Percentiles rank a stretch among this genome's conserved stretches.
phyloP scores from a whole-genome alignment of 192 early-diverging fungal species.

The Phycomyces blakesleeanus region DNA sequence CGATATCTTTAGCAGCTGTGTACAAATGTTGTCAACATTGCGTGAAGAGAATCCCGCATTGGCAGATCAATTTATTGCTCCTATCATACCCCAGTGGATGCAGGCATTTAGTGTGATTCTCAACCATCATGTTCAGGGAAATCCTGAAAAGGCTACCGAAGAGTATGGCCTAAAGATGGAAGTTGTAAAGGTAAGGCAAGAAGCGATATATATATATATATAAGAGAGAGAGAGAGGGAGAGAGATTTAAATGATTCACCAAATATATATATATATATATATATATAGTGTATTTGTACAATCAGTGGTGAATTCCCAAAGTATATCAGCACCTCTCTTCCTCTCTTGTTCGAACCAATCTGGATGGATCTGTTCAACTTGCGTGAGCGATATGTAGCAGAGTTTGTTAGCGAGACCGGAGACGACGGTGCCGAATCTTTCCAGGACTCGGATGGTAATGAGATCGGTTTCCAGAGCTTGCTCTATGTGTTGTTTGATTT shows the following conservation, averaged over 20 bases:
- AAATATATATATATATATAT: too few relatives aligned
- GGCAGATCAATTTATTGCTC: constrained; percentile 65
- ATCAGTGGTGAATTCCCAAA: constrained; percentile 64
- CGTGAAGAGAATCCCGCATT: constrained; percentile 71
- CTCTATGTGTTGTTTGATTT: constrained; percentile 70
- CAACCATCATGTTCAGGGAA: constrained; percentile 43
- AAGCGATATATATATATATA: too few relatives aligned
- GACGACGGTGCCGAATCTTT: constrained; percentile 38
- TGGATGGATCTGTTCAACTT: constrained; percentile 67
- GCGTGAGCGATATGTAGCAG: constrained; percentile 49
- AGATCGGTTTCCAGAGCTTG: constrained; percentile 59
- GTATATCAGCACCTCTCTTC: constrained; percentile 45
- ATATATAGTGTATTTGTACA: constrained; percentile 56
- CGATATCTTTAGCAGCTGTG: constrained; percentile 77
- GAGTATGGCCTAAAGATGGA: constrained; percentile 68
- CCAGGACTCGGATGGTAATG: constrained; percentile 72
- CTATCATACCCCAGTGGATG: constrained; percentile 79
- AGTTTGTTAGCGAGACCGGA: constrained; percentile 42
- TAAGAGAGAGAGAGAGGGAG: too few relatives aligned
- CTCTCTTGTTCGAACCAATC: constrained; percentile 57
- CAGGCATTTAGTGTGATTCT: constrained; percentile 61
- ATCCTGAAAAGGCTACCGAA: constrained; percentile 45
- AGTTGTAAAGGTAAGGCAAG: constrained; percentile 57
- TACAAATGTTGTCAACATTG: constrained; percentile 81
- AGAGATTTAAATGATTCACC: too few relatives aligned